Base-by-base conservation (phyloP, 352 stramenopile species). In the Phytophthora multivora region DNA sequence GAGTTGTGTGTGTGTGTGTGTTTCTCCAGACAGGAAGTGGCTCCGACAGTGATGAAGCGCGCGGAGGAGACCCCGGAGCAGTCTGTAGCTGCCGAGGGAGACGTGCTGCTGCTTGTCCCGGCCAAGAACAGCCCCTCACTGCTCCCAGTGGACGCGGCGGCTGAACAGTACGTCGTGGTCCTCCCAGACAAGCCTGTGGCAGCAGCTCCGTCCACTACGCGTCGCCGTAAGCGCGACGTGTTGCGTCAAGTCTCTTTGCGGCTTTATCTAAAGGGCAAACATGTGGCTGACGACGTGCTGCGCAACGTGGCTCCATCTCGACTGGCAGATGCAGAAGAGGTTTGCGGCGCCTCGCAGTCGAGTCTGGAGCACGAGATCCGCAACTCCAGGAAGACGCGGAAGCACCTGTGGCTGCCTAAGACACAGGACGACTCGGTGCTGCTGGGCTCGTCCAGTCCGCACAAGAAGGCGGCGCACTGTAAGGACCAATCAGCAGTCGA, bases 341-440 rank as follows among this genome's bases (percentile, higher is more conserved):
- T 88, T 18, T 83, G 75, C 48, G 63, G 59, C 5, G 69, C 66
- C 42, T 66, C 67, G 13, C 49, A 69, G 16, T 89, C 80, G 39
- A 88, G 71, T 56, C 69, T 91, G 8, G 71, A 88, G 53, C 75
- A 89, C 57, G 79, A 88, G 59, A 86, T 89, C 64, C 63, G 73
- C 41, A 66, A 71, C 42, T 91, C 83, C 10, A 65, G 69, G 18
- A 89, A 88, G 69, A 86, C 78, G 4, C 66, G 86, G 38, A 89
- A 85, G 43, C 80, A 89, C 48, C 58, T 92, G 21, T 94, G 86
- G 86, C 63, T 87, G 39, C 80, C 86, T 1, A 75, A 71, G 67
- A 94, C 86, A 6, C 83, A 90, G 51, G 86, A 94, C 53, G 86
- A 94, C 63, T 88, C 83, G 48, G 79, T 88, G 54, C 64, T 92